These are phyloP conservation scores for Daldinia childiae DNA, from an alignment of 495 filamentous ascomycete species.

Conservation along the genomic window DNA sequence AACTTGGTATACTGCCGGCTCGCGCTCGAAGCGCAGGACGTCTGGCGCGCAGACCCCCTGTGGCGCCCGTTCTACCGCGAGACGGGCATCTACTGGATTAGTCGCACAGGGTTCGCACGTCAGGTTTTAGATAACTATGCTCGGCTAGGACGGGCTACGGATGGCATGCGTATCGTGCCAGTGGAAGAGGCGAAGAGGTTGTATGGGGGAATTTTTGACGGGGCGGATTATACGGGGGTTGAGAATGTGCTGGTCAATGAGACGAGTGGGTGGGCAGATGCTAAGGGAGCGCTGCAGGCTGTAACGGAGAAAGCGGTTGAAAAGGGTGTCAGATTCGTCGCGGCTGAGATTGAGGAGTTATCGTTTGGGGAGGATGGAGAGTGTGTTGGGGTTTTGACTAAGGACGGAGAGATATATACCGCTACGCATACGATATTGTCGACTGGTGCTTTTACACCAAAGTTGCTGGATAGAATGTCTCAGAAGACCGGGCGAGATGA, in stretches of 20 bases:
- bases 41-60: conserved; percentile 63
- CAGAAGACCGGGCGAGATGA: conserved; percentile 50
- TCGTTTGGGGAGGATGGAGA: conserved; percentile 52
- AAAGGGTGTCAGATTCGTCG: conserved; percentile 63
- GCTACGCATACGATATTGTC: conserved; percentile 63
- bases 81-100: conserved; percentile 64
- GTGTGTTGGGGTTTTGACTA: conserved; percentile 60
- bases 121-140: conserved; percentile 62
- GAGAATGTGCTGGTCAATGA: conserved; percentile 61
- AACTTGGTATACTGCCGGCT: conserved; percentile 65
- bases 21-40: conserved; percentile 64
- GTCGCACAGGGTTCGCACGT: conserved; percentile 55
- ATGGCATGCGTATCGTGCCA: conserved; percentile 49
- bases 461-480: conserved; percentile 64
- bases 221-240: conserved; percentile 63
- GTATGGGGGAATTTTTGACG: conserved; percentile 62
- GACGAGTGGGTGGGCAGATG: conserved; percentile 70
- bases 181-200: conserved; percentile 56
- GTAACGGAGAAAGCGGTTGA: conserved; percentile 58
- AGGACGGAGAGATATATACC: conserved; percentile 48
- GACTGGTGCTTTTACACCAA: conserved; percentile 68
- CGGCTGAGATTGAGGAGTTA: conserved; percentile 56
- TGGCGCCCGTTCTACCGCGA: conserved; percentile 66
- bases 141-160: conserved; percentile 53
- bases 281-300: conserved; percentile 59